phyloP scores from a whole-genome alignment of 1,139 yeast species.

The Protomyces gravidus region DNA sequence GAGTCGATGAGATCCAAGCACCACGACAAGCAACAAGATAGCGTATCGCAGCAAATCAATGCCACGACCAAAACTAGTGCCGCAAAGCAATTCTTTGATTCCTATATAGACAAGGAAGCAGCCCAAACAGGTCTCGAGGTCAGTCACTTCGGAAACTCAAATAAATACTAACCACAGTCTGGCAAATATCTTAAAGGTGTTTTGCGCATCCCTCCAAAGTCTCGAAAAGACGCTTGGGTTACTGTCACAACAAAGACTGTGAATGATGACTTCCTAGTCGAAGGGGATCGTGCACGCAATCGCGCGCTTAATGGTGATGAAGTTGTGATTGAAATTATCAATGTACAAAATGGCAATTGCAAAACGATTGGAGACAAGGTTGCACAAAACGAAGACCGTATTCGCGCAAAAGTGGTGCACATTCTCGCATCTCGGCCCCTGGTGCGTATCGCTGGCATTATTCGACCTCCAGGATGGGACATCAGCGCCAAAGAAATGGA shows the following conservation, averaged over 20 bases:
- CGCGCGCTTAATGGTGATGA: conserved; percentile 94
- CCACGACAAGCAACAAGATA: neutral
- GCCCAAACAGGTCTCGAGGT: conserved; percentile 15
- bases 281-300: conserved; percentile 98
- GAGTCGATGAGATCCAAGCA: neutral
- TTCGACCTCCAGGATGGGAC: conserved; percentile 22
- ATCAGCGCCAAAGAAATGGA: conserved; percentile 6
- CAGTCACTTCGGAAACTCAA: neutral
- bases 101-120: conserved; percentile 1
- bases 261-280: conserved; percentile 88
- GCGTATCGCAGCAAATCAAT: too few relatives aligned
- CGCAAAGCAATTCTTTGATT: neutral
- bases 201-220: conserved; percentile 87
- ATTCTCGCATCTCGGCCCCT: conserved; percentile 15
- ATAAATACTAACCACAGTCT: conserved; percentile 1
- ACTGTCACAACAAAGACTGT: conserved; percentile 81
- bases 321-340: conserved; percentile 88
- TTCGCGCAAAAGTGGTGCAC: conserved; percentile 13
- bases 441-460: conserved; percentile 22
- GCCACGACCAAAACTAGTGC: neutral
- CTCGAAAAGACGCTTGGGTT: conserved; percentile 96
- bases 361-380: neutral
- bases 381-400: conserved; percentile 1
- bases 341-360: conserved; percentile 74
- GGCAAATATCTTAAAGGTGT: conserved; percentile 49